phyloP scores from a whole-genome alignment of 2,329 filamentous ascomycete genomes.

The Xylariaceae sp. region DNA sequence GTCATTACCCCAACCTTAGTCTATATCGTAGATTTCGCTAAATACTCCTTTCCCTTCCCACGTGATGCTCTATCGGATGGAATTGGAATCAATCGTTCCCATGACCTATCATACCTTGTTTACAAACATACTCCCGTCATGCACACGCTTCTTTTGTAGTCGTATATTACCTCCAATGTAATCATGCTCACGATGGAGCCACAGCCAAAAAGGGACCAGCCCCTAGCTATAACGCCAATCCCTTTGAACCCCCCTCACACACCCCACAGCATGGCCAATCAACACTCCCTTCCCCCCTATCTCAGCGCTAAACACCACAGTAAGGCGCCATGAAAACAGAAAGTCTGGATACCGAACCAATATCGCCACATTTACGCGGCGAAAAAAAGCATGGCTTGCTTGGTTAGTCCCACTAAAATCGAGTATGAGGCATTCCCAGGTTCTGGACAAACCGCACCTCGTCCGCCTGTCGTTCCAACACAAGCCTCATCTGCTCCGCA shows the following conservation, averaged over 20 bases:
- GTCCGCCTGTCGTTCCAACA: constrained; percentile 70
- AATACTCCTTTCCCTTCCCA: background rate
- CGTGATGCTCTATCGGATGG: background rate
- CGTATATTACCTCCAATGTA: background rate
- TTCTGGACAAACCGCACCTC: constrained; percentile 70
- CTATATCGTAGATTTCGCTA: background rate
- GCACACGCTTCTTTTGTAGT: background rate
- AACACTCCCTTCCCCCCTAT: too few relatives aligned
- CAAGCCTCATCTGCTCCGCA: constrained; percentile 64
- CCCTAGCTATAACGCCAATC: too few relatives aligned
- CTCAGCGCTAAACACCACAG: too few relatives aligned
- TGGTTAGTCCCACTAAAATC: constrained; percentile 12
- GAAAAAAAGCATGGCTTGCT: too few relatives aligned
- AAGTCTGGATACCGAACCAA: too few relatives aligned
- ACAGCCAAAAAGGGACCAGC: background rate
- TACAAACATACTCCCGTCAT: background rate
- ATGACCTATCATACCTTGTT: background rate
- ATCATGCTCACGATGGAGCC: background rate
- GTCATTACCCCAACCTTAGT: background rate
- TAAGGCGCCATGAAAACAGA: background rate
- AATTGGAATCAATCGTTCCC: too few relatives aligned
- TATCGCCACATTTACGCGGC: too few relatives aligned
- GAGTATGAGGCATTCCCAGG: constrained; percentile 40
- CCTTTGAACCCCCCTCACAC: too few relatives aligned
- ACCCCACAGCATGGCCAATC: background rate